These are phyloP conservation scores for Purshia tridentata DNA, from an alignment of 306 rosid species.

Conservation along the genomic window DNA sequence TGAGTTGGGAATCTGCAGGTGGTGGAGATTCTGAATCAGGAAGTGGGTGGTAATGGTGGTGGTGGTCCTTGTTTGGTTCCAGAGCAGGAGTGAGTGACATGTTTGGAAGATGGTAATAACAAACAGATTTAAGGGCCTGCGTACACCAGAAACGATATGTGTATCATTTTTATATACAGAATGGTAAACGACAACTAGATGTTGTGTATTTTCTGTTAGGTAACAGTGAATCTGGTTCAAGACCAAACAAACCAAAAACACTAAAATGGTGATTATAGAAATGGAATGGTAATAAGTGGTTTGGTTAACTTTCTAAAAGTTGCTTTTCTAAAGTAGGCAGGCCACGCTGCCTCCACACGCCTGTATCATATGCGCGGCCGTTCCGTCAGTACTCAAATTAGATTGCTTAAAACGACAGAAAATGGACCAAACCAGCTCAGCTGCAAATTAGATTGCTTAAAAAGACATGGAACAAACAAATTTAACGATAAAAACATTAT, in stretches of 20 bases:
- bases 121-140: neutral
- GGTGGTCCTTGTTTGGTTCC: neutral
- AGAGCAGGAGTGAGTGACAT: neutral
- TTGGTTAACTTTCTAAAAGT: neutral
- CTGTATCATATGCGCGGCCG: neutral
- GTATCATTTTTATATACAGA: neutral
- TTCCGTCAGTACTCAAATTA: neutral
- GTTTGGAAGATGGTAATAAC: neutral
- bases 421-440: slow-evolving; percentile 1
- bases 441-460: neutral
- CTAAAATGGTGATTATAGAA: neutral
- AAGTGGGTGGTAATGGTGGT: slow-evolving; percentile 8
- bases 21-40: slow-evolving; percentile 13
- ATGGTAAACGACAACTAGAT: neutral
- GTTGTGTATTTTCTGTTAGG: neutral
- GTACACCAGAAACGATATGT: neutral
- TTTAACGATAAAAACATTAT: too few relatives aligned
- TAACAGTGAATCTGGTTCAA: neutral
- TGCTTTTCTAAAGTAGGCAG: neutral
- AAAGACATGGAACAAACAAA: neutral
- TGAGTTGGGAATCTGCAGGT: neutral
- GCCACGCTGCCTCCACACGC: slow-evolving; percentile 23
- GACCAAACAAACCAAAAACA: neutral
- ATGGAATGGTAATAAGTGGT: slow-evolving; percentile 3
- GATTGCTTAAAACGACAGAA: neutral